Evolutionary conservation across 1,139 yeast genomes (phyloP).

Genomic region (Pichia sp.): DNA sequence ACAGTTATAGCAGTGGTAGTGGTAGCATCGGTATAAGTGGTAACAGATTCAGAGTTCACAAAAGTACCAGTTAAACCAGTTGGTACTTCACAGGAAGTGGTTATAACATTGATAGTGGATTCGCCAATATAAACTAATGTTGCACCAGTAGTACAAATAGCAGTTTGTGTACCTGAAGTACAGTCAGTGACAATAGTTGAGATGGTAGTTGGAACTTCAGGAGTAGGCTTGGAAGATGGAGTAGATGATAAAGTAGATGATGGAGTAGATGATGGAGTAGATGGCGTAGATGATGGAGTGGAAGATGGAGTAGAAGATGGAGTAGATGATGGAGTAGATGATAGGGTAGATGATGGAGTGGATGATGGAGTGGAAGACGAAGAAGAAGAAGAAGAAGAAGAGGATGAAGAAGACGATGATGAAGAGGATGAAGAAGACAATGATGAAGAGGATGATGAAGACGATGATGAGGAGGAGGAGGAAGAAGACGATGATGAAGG

Average conservation of each 20-base stretch:
- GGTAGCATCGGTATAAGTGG: constrained; percentile 9
- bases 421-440: constrained; percentile 2
- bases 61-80: constrained; percentile 7
- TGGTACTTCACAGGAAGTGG: constrained; percentile 7
- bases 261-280: constrained; percentile 1
- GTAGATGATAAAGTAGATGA: too few species aligned
- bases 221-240: too few species aligned
- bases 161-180: neutral
- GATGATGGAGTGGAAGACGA: neutral
- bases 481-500: neutral
- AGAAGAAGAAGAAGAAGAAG: constrained; percentile 2
- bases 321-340: constrained; percentile 1
- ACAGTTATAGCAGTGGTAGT: constrained; percentile 9
- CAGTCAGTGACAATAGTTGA: constrained; percentile 8
- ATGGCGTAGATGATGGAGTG: constrained; percentile 1
- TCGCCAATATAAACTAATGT: constrained; percentile 4
- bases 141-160: constrained; percentile 3
- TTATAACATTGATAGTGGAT: neutral
- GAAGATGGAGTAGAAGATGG: constrained; percentile 3
- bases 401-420: constrained; percentile 1
- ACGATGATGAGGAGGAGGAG: neutral
- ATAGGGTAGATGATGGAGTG: neutral
- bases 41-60: constrained; percentile 1
- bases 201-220: too few species aligned
- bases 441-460: neutral